Evolutionary conservation across 129 eudicot species (phyloP), one percentile per base, ranked within the genome.

Genomic region (carrot (Daucus carota)): DNA sequence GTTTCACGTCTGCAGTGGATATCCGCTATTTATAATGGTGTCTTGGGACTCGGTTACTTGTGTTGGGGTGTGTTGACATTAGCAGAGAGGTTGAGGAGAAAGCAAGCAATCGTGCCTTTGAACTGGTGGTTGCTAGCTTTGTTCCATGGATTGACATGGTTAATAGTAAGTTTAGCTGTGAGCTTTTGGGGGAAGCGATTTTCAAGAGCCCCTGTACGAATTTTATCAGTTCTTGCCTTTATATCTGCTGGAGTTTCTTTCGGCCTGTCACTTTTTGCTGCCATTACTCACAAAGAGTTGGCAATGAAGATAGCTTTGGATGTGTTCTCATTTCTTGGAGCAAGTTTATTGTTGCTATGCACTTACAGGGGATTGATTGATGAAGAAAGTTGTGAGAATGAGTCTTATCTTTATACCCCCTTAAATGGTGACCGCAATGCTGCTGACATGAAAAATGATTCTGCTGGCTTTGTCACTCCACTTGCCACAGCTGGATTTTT

Each of bases 141-240:
- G 52, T 54, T 87, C 79, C 99, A 91, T 80, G 99, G 97, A 60
- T 47, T 82, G 40, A 79, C 95, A 71, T 91, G 97, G 97, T 78
- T 86, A 78, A 63, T 81, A 14, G 74, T 95, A 36, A 84, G 96
- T 26, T 76, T 86, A 79, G 82, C 84, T 16, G 77, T 85, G 29
- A 91, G 99, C 73, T 89, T 95, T 71, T 70, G 76, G 62, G 96
- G 97, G 70, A 83, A 76, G 16, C 73, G 28, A 81, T 85, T 91
- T 48, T 73, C 87, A 59, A 86, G 85, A 83, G 29, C 81, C 62
- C 86, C 84, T 1, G 20, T 87, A 46, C 88, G 90, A 26, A 57
- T 91, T 67, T 72, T 95, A 75, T 83, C 96, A 18, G 80, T 86
- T 80, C 79, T 79, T 62, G 83, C 89, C 40, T 85, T 91, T 76